Base-by-base conservation (phyloP, 2,329 filamentous ascomycete genomes). In the Plectosphaerella sp. region DNA sequence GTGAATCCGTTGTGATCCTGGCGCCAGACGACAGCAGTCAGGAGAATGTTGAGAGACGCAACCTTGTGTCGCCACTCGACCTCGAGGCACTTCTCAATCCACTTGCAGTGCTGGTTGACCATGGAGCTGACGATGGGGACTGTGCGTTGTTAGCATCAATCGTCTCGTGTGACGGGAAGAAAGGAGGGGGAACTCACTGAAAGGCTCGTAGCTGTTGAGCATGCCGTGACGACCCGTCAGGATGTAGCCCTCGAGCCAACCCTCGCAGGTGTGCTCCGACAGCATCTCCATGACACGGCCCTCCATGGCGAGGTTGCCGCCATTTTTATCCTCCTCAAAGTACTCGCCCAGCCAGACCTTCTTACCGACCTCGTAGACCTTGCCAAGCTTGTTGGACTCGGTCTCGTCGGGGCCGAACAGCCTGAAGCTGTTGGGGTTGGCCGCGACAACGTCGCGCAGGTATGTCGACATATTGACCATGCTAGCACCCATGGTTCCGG, bases 1-100 rank as follows among this genome's bases (percentile, higher is more conserved):
- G 87, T 91, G 71, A 92, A 92, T 36, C 88, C 88, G 61, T 91
- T 92, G 74, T 91, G 88, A 58, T 91, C 88, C 72, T 91, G 88
- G 61, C 88, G 76, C 88, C 88, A 91, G 53, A 91, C 87, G 8
- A 89, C 88, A 2, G 86, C 83, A 1, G 88, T 91, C 50, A 91
- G 77, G 14, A 92, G 78, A 58, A 91, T 91, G 71, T 92, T 92
- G 60, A 92, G 80, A 1, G 87, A 91, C 9, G 87, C 79, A 11
- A 91, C 73, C 66, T 86, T 86, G 60, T 76, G 80, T 49, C 88
- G 83, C 88, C 88, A 92, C 61, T 88, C 83, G 18, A 91, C 84
- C 63, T 91, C 88, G n/a, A 84, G 73, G 58, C 84, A 88, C 72
- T 91, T 92, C 67, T 92, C 88, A 48, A 91, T 79, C 88, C 88